These are phyloP conservation scores for Scheffersomyces lignicola DNA, from an alignment of 1,139 yeast species.

Conservation along the genomic window DNA sequence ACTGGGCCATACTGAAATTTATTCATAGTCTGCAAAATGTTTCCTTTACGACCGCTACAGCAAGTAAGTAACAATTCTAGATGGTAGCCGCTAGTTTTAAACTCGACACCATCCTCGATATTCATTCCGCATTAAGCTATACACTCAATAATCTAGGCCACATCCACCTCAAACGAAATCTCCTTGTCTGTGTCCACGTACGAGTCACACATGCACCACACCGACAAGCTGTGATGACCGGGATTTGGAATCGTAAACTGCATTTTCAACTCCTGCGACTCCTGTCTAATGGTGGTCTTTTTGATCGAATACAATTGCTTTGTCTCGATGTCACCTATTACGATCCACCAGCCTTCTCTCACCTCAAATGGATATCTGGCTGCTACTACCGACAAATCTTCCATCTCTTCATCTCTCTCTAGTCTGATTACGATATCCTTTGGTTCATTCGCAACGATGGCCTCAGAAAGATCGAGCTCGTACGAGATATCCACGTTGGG, in stretches of 20 bases:
- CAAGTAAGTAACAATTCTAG: too few species aligned
- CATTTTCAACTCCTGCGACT: conserved; percentile 52
- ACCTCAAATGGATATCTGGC: conserved; percentile 57
- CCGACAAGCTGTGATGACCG: conserved; percentile 61
- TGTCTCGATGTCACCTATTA: conserved; percentile 65
- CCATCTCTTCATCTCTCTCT: conserved; percentile 75
- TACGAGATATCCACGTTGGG: conserved; percentile 80
- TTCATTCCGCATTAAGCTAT: too few species aligned
- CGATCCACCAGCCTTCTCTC: conserved; percentile 86
- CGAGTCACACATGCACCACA: conserved; percentile 92
- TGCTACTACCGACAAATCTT: conserved; percentile 59
- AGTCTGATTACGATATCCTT: conserved; percentile 52
- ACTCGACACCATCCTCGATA: too few species aligned
- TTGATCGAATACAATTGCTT: conserved; percentile 74
- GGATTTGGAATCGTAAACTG: conserved; percentile 58
- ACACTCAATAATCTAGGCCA: conserved; percentile 20
- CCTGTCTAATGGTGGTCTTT: conserved; percentile 56
- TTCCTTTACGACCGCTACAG: too few species aligned
- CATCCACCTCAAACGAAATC: conserved; percentile 51
- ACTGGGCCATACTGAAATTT: too few species aligned
- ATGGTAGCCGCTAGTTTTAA: too few species aligned
- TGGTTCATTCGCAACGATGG: conserved; percentile 38
- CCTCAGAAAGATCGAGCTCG: conserved; percentile 33
- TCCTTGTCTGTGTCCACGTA: conserved; percentile 92
- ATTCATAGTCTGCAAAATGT: too few species aligned